Conservation (phyloP, 2,329 filamentous ascomycete species). For the Fusarium sp. region DNA sequence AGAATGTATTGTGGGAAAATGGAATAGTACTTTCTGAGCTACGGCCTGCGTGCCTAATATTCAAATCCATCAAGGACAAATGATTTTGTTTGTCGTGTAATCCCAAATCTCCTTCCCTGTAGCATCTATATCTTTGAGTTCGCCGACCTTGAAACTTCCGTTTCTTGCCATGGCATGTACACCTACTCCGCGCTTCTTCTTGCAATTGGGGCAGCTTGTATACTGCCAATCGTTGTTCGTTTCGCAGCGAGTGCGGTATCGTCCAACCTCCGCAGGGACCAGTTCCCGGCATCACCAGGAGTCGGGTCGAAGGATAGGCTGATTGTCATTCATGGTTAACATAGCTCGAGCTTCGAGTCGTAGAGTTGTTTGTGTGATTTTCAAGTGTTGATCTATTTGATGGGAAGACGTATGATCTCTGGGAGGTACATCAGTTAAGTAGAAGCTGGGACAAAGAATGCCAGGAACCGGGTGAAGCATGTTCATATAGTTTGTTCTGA, state of each 20-base stretch:
- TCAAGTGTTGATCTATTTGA: background rate
- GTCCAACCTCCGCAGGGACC: background rate
- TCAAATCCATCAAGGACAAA: no score
- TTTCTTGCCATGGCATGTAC: background rate
- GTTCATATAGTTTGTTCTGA: background rate
- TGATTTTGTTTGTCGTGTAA: background rate
- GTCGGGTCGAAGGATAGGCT: background rate
- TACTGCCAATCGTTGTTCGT: background rate
- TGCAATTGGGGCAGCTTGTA: rapidly evolving
- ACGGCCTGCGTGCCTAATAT: background rate
- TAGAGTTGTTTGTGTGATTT: background rate
- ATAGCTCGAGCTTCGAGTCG: background rate
- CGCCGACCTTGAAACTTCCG: background rate
- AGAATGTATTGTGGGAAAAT: background rate
- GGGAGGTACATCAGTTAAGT: background rate
- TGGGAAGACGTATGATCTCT: background rate
- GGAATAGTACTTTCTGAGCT: background rate
- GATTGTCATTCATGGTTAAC: background rate
- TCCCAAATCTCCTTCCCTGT: background rate
- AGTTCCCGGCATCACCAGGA: background rate
- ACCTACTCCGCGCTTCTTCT: background rate
- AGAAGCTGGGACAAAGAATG: background rate
- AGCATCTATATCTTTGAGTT: background rate
- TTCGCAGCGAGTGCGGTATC: background rate
- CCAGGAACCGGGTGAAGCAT: background rate